phyloP scores from a whole-genome alignment of 139 green algal genomes.

The Coelastrella sp. region DNA sequence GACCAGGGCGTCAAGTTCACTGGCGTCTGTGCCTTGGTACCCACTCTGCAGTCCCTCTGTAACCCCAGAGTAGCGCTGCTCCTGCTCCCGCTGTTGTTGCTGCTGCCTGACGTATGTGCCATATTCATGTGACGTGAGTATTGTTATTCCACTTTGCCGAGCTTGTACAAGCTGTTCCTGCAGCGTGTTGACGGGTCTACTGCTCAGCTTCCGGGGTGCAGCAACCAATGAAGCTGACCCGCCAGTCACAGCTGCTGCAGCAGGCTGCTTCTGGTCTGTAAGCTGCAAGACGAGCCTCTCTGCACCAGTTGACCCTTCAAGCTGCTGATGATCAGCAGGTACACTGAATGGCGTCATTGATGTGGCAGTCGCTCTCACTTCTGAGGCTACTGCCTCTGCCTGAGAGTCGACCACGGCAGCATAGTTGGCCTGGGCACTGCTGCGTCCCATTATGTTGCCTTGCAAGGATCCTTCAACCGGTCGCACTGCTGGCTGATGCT shows the following conservation, averaged over 20 bases:
- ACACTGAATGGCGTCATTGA: neutral
- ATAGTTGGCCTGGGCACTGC: too few species aligned
- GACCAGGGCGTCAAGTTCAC: neutral
- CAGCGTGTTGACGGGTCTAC: neutral
- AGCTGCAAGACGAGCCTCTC: neutral
- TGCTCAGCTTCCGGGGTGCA: neutral
- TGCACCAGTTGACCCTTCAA: neutral
- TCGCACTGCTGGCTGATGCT: too few species aligned
- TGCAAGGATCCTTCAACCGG: too few species aligned
- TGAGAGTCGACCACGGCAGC: neutral
- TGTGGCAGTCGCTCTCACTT: neutral
- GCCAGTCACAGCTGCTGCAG: neutral
- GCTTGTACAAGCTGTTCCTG: neutral
- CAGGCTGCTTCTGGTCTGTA: conserved; percentile 10
- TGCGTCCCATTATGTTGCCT: too few species aligned
- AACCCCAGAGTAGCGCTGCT: neutral
- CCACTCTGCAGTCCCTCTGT: neutral
- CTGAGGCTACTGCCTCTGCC: neutral
- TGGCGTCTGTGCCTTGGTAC: neutral
- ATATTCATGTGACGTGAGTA: neutral
- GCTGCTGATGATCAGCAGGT: neutral
- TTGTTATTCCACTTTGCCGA: neutral
- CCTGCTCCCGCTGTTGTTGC: neutral
- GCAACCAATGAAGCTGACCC: neutral
- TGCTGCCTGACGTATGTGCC: neutral